phyloP scores from a whole-genome alignment of 2,329 filamentous ascomycete species.

The Emergomyces pasteurianus region DNA sequence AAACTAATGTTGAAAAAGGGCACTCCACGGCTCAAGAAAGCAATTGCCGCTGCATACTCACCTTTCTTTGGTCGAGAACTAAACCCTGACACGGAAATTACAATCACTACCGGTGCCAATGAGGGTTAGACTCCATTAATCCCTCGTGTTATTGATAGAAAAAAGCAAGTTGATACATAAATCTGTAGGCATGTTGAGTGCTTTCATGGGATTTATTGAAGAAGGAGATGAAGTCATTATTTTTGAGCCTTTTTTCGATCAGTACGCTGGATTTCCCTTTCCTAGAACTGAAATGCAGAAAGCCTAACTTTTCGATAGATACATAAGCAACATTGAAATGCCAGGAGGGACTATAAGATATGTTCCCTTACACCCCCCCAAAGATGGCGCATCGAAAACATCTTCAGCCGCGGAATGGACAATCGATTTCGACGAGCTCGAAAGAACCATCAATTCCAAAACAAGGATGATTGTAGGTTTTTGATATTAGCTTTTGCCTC shows the following conservation, averaged over 20 bases:
- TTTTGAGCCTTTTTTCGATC: constrained; percentile 98
- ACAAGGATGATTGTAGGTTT: constrained; percentile 87
- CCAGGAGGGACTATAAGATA: constrained; percentile 89
- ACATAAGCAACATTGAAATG: constrained; percentile 98
- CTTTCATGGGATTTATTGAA: constrained; percentile 97
- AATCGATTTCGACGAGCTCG: constrained; percentile 71
- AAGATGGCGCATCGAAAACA: constrained; percentile 63
- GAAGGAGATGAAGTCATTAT: constrained; percentile 91
- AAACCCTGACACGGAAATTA: constrained; percentile 83
- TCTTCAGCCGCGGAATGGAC: constrained; percentile 82
- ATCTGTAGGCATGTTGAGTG: constrained; percentile 67
- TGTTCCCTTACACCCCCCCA: constrained; percentile 84
- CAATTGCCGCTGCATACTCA: constrained; percentile 83
- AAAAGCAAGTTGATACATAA: neutral
- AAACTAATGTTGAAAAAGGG: constrained; percentile 37
- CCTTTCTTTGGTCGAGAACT: constrained; percentile 73
- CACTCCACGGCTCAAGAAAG: constrained; percentile 80
- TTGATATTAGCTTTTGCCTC: constrained; percentile 34
- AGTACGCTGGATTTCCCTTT: constrained; percentile 44
- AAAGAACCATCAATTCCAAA: constrained; percentile 66
- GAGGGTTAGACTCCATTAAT: constrained; percentile 25
- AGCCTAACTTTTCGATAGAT: constrained; percentile 34
- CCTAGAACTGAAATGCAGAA: constrained; percentile 22
- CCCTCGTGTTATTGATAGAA: neutral
- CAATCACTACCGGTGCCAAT: constrained; percentile 65